phyloP scores from a whole-genome alignment of 2,329 filamentous ascomycete species.

The Aspergillus viridinutans region DNA sequence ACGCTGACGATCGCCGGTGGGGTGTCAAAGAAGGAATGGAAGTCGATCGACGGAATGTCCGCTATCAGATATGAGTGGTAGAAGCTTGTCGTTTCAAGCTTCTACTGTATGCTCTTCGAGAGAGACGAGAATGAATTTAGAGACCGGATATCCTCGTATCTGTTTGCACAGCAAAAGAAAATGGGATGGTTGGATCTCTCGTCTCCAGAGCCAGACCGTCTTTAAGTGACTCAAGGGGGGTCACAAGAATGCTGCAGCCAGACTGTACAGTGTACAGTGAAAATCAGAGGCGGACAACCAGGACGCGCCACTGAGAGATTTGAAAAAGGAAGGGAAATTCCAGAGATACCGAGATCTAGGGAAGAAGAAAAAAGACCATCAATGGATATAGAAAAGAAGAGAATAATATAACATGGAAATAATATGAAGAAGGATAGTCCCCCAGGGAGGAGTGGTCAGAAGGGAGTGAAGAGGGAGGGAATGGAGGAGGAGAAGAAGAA shows the following conservation, averaged over 20 bases:
- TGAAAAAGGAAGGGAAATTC: constrained; percentile 19
- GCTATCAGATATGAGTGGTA: constrained; percentile 22
- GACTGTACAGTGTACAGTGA: constrained; percentile 16
- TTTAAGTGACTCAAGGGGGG: constrained; percentile 19
- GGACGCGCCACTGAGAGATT: constrained; percentile 25
- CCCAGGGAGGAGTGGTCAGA: constrained; percentile 13
- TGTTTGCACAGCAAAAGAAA: constrained; percentile 27
- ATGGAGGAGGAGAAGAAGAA: constrained; percentile 2
- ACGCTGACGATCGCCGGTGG: constrained; percentile 24
- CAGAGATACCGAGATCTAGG: constrained; percentile 28
- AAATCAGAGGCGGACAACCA: constrained; percentile 38
- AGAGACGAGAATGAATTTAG: constrained; percentile 19
- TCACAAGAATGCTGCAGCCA: constrained; percentile 14
- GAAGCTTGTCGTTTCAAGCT: not conserved
- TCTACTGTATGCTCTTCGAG: constrained; percentile 8
- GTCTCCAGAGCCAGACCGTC: constrained; percentile 9
- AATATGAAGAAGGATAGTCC: constrained; percentile 17
- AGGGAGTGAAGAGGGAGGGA: constrained; percentile 10
- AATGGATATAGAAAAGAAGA: constrained; percentile 12
- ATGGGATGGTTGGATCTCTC: constrained; percentile 4
- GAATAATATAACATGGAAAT: constrained; percentile 16
- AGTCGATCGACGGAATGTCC: constrained; percentile 27
- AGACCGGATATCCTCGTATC: constrained; percentile 11
- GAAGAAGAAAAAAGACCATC: not conserved
- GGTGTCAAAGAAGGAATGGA: constrained; percentile 29